Percentiles rank a stretch among this genome's conserved stretches.
These are phyloP conservation scores for Boletus vinaceobasis DNA, from an alignment of 768 basidiomycete genomes.

Conservation along the genomic window DNA sequence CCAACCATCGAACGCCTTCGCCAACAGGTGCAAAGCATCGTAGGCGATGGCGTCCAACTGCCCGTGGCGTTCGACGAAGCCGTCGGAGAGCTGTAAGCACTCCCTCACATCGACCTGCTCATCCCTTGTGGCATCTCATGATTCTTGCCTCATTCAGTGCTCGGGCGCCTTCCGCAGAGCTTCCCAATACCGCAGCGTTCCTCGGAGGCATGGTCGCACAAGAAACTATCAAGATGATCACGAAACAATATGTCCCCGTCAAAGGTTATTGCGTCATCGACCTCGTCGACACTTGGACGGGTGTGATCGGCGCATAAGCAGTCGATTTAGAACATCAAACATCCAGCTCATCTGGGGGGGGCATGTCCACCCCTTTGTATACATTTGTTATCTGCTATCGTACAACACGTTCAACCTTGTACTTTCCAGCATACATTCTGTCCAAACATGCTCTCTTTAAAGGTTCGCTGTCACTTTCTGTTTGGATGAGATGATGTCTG, in stretches of 20 bases:
- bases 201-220: constrained; percentile 93
- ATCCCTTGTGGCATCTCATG: not conserved
- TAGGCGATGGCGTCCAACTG: constrained; percentile 48
- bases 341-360: not conserved
- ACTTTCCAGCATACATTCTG: not conserved
- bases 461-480: not conserved
- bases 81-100: constrained; percentile 73
- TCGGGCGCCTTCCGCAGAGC: constrained; percentile 76
- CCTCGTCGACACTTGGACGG: constrained; percentile 77
- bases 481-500: constrained; percentile 1
- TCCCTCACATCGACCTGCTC: constrained; percentile 12
- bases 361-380: not conserved
- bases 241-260: constrained; percentile 91
- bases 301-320: constrained; percentile 37
- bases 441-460: not conserved
- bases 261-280: constrained; percentile 84
- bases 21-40: constrained; percentile 45
- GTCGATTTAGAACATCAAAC: not conserved
- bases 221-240: constrained; percentile 96
- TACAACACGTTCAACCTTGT: not conserved
- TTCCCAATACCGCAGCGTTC: constrained; percentile 92
- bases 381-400: not conserved
- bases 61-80: constrained; percentile 57
- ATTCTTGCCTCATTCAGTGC: constrained; percentile 41
- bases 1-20: constrained; percentile 53